Percentiles rank a stretch among this genome's conserved stretches.
Conservation (phyloP, 495 filamentous ascomycete species). For the Tuber umbilicatum region DNA sequence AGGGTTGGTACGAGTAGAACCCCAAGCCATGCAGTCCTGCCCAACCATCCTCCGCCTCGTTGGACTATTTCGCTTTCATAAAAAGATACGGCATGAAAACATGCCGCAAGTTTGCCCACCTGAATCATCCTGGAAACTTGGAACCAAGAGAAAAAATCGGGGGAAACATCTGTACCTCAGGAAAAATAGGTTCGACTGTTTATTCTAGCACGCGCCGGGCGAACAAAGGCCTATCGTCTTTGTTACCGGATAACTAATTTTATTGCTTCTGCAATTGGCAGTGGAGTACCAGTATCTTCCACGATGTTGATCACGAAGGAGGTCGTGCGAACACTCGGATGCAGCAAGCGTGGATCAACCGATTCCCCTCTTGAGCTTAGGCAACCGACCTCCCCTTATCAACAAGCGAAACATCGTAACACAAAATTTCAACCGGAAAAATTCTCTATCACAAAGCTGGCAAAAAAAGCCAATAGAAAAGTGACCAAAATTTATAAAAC, state of each 20-base stretch:
- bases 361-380: not conserved
- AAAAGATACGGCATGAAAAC: not conserved
- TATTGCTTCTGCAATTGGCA: not conserved
- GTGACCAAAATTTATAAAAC: not conserved
- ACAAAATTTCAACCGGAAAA: conserved; percentile 11
- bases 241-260: not conserved
- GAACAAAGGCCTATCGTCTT: not conserved
- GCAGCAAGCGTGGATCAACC: not conserved
- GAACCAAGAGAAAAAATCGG: not conserved
- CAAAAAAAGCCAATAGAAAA: not conserved
- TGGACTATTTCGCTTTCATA: not conserved
- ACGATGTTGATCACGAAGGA: not conserved
- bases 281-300: not conserved
- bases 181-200: not conserved
- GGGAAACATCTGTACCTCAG: not conserved
- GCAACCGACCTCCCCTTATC: conserved; percentile 2
- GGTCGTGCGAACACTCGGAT: not conserved
- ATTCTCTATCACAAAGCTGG: conserved; percentile 28
- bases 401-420: not conserved
- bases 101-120: not conserved
- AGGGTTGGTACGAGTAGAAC: conserved; percentile 14
- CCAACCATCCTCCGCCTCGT: not conserved
- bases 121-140: not conserved
- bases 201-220: not conserved
- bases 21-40: not conserved